A percentile compares a stretch with the other conserved stretches of the same genome.
phyloP scores from a whole-genome alignment of 768 basidiomycete genomes.

The Hygrophorus russula region DNA sequence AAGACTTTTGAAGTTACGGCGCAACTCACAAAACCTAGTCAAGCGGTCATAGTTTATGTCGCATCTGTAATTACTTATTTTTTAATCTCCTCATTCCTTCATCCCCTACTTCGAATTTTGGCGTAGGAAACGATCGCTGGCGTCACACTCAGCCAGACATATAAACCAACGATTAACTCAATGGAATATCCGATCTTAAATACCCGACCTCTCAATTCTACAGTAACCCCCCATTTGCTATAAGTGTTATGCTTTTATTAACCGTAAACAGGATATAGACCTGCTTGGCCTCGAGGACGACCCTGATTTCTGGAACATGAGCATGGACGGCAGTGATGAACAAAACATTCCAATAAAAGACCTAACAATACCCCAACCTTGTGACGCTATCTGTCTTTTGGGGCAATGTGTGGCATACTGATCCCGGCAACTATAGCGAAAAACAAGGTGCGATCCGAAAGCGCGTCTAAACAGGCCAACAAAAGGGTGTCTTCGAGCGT shows the following conservation, averaged over 20 bases:
- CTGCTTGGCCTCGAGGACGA: slow-evolving; percentile 57
- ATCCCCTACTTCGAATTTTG: not conserved
- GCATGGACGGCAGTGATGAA: slow-evolving; percentile 27
- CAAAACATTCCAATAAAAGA: slow-evolving; percentile 22
- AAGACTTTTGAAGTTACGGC: slow-evolving; percentile 53
- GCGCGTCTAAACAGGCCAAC: not conserved
- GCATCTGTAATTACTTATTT: slow-evolving; percentile 37
- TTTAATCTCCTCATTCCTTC: slow-evolving; percentile 8
- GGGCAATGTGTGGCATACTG: not conserved
- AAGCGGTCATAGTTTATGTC: slow-evolving; percentile 47
- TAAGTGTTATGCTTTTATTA: not conserved
- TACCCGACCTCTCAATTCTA: slow-evolving; percentile 56
- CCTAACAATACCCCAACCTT: slow-evolving; percentile 20
- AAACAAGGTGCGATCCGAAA: not conserved
- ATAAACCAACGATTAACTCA: slow-evolving; percentile 45
- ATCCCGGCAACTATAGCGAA: not conserved
- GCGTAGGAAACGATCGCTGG: slow-evolving; percentile 69
- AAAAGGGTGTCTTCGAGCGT: slow-evolving; percentile 1
- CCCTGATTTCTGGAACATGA: slow-evolving; percentile 57
- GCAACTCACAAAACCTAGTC: slow-evolving; percentile 64
- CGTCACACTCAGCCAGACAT: slow-evolving; percentile 35
- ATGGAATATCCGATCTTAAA: slow-evolving; percentile 54
- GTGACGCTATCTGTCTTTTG: not conserved
- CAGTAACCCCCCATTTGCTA: slow-evolving; percentile 26
- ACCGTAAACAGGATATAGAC: slow-evolving; percentile 42